Base-by-base conservation (phyloP, 2,329 filamentous ascomycete genomes). In the Zasmidium cellare region DNA sequence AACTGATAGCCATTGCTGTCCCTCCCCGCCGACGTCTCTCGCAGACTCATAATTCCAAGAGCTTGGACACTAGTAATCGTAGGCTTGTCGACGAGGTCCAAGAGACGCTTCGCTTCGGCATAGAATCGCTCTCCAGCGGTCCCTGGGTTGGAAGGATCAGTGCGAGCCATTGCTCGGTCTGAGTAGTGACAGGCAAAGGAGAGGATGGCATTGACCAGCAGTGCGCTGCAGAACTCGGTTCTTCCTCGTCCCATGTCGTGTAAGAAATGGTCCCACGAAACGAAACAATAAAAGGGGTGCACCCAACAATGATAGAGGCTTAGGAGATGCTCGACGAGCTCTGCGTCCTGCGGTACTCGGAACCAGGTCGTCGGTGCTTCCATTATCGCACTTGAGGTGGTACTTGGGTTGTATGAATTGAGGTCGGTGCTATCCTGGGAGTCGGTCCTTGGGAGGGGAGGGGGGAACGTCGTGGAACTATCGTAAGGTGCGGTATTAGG, bases 61-160 rank as follows among this genome's bases (percentile, higher is more conserved):
- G 89, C 88, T 74, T 92, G 89, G 46, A 90, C 86, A 3, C 87
- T 90, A 2, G 88, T 89, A 25, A 91, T 74, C 6, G 73, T 82
- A 60, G 89, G 83, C 53, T 84, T 83, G 58, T 89, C 77, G 41
- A 74, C 71, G 55, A 82, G 76, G 56, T 82, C 77, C 25, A 90
- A 79, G 0, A 91, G 76, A 9, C 85, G 78, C 59, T 83, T 80
- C 7, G 85, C 82, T 70, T 92, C 88, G 53, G 84, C 83, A 72
- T 90, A 91, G 73, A 91, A 92, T 69, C 89, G 84, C 61, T 91
- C 86, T 3, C 89, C 88, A 0, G 87, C 86, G 0, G 86, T 85
- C 57, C 82, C 82, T 2, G 86, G 81, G 66, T 89, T 82, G 63
- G 79, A 76, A 0, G 84, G 81, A 57, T 87, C 80, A n/a, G 81